phyloP scores from a whole-genome alignment of 2,329 filamentous ascomycete genomes.

The Aspergillus sp. region DNA sequence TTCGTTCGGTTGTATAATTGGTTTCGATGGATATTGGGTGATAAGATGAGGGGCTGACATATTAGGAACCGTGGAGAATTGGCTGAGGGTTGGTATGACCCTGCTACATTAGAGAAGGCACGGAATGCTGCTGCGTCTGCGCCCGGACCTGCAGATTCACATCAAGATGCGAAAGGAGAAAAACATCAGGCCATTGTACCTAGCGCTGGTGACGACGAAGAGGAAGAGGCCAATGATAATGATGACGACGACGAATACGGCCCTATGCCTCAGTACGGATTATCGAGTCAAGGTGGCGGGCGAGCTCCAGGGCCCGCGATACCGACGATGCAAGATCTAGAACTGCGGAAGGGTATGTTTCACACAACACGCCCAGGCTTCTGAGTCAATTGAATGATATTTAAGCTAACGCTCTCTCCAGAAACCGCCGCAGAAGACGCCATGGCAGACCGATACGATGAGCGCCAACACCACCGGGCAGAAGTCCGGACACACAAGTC shows the following conservation, averaged over 20 bases:
- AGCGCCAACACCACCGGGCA: conserved; percentile 39
- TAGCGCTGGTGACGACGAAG: conserved; percentile 17
- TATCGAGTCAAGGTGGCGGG: not conserved
- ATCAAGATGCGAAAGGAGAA: not conserved
- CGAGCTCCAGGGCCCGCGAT: conserved; percentile 57
- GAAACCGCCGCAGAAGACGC: conserved; percentile 34
- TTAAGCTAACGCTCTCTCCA: not conserved
- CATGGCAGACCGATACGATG: conserved; percentile 27
- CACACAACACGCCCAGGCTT: not conserved
- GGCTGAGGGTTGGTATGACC: conserved; percentile 91
- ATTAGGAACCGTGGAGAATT: conserved; percentile 79
- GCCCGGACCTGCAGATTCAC: conserved; percentile 5
- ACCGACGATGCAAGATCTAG: conserved; percentile 72
- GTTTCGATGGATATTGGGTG: not conserved
- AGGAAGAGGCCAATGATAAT: conserved; percentile 47
- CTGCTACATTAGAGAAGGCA: conserved; percentile 63
- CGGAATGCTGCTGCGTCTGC: conserved; percentile 27
- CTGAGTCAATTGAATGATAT: not conserved
- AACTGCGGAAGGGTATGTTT: conserved; percentile 50
- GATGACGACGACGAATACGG: conserved; percentile 60
- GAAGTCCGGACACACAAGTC: conserved; percentile 53
- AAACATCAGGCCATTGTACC: not conserved
- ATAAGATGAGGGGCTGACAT: conserved; percentile 44
- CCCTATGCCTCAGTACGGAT: conserved; percentile 44
- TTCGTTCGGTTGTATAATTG: not conserved